These are phyloP conservation scores for Hyphodiscus sp. DNA, from an alignment of 2,329 filamentous ascomycete species.

Conservation along the genomic window DNA sequence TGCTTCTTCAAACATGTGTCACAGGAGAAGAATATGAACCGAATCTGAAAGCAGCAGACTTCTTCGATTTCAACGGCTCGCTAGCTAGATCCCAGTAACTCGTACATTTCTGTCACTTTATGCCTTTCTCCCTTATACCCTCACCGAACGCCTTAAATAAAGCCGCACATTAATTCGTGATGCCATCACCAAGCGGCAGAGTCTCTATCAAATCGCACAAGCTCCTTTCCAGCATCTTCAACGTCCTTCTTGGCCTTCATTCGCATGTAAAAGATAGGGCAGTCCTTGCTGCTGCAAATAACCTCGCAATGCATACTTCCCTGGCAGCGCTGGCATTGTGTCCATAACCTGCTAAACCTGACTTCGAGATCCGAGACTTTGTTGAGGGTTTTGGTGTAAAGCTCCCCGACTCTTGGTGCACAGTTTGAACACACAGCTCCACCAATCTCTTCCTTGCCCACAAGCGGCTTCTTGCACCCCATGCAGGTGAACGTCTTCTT, in stretches of 20 bases:
- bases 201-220: constrained; percentile 84
- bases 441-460: constrained; percentile 67
- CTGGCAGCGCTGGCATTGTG: constrained; percentile 95
- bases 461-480: constrained; percentile 96
- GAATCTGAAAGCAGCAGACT: background rate
- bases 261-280: constrained; percentile 99
- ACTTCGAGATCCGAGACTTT: constrained; percentile 91
- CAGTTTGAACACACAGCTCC: constrained; percentile 89
- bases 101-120: background rate
- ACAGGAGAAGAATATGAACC: background rate
- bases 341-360: constrained; percentile 88
- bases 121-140: background rate
- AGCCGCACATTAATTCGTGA: background rate
- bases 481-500: constrained; percentile 98
- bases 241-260: constrained; percentile 99
- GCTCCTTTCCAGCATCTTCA: constrained; percentile 86
- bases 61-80: background rate
- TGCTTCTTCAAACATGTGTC: too few species aligned
- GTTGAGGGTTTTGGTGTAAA: constrained; percentile 86
- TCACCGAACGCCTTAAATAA: background rate
- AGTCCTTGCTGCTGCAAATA: constrained; percentile 93
- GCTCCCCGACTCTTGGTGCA: constrained; percentile 75
- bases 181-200: constrained; percentile 48
- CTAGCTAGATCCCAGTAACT: background rate
- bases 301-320: constrained; percentile 98